Evolutionary conservation across 495 filamentous ascomycete genomes (phyloP), one percentile per base, ranked within the genome.

Genomic region (Rusavskia elegans): DNA sequence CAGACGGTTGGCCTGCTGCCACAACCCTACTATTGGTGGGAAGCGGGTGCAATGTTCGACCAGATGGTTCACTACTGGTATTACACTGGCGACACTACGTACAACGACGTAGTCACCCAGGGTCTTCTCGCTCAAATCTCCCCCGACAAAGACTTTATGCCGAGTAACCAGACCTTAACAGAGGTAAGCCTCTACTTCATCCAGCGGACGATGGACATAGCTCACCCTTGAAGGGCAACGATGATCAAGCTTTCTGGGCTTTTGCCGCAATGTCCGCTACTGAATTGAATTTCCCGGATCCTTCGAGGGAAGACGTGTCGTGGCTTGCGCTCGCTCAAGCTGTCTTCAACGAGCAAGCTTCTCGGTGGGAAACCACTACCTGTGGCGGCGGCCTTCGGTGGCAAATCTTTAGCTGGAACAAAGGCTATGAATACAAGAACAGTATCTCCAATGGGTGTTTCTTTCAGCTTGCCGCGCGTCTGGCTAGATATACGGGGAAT

Each of bases 291-390:
- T 83, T 79, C 55, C 75, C 73, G 14, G 70, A 84, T 54, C 81
- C 78, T 7, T 73, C 74, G 6, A 35, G 57, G 69, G 59, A 74
- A 69, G 45, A 69, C 69, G 60, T 61, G 3, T 66, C 68, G 48
- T 89, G 84, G 82, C 67, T 85, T 6, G 76, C 78, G 2, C 68
- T 87, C 6, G 82, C 84, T 39, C 79, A 86, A 64, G 80, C 78
- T 29, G 83, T 82, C 50, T 88, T 85, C 66, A 82, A 87, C 63
- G 72, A 71, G 0, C 80, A 83, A 59, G 67, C 70, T 23, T 40
- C 16, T 17, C 73, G 81, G 21, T 84, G 78, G 72, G 72, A 80
- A 53, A 63, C 60, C 0, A 20, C 53, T 4, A 62, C 55, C 16
- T 77, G 74, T 53, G 55, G 56, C 21, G 74, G 74, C 10, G 74